Base-by-base conservation (phyloP, 2,329 filamentous ascomycete genomes). In the Talaromyces sp. region DNA sequence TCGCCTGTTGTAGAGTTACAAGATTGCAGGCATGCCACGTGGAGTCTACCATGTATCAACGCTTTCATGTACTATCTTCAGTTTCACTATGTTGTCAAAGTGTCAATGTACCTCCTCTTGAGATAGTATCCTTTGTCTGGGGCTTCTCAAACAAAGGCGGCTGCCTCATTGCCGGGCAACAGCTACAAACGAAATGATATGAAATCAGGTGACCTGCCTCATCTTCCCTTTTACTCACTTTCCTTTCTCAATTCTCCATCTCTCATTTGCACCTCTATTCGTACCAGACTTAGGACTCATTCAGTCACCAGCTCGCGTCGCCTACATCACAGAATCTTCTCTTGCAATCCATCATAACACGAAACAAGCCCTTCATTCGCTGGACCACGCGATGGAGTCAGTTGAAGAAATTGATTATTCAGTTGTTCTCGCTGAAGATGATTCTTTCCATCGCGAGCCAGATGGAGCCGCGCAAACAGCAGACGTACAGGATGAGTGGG, bases 401-500 rank as follows among this genome's bases (percentile, higher is more conserved):
- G 37, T 45, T 9, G 22, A 43, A 43, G 35, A 31, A 24, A n/a
- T 19, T 2, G 22, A 14, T 41, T 8, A 31, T 27, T 9, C 39
- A 39, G 22, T 45, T 9, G n/a, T 22, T 10, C 24, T 59, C 35
- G 27, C 24, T 45, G 39, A 45, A n/a, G 56, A 59, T 31, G 37
- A 33, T 7, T 2, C 45, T 16, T 16, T 45, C n/a, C n/a, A 11
- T 37, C 24, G 39, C 5, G 47, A 57, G 27, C 37, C 8, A n/a
- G 50, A 47, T 56, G 47, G 43, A 39, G 39, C 31, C 3, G 7
- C 33, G 10, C 22, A 57, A 33, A 35, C 48, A 14, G 8, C 48
- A 31, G 16, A 48, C 9, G 27, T 62, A 11, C 16, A 24, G n/a
- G 48, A 56, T n/a, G 60, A 62, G 56, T 62, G 48, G 60, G 37